phyloP scores from a whole-genome alignment of 139 green algal species.

The Chloropicon primus region DNA sequence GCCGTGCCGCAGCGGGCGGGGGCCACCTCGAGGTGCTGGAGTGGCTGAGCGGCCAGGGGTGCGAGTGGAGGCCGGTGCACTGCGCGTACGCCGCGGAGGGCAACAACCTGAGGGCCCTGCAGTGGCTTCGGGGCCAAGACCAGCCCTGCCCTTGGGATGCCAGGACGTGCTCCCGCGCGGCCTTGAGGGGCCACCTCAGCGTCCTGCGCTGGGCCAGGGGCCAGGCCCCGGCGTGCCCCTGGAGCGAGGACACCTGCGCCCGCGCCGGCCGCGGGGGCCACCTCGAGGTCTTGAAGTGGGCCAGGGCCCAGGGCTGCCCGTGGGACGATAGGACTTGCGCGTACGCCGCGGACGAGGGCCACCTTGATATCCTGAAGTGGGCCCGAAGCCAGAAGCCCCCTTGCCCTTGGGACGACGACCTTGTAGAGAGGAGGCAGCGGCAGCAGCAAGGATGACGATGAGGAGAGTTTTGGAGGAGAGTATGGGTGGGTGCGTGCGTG shows the following conservation, averaged over 20 bases:
- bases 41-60: background rate
- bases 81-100: no score
- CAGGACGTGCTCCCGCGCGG: background rate
- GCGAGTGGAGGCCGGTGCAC: no score
- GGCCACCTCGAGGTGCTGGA: background rate
- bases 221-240: background rate
- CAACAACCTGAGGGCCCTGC: background rate
- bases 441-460: background rate
- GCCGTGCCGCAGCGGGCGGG: no score
- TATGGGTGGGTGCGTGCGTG: no score
- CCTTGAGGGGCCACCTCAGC: background rate
- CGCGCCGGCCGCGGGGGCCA: background rate
- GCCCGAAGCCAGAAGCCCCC: background rate
- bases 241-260: slow-evolving; percentile 3
- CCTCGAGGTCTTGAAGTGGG: slow-evolving; percentile 1
- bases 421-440: background rate
- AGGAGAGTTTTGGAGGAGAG: no score
- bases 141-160: background rate
- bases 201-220: background rate
- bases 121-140: background rate
- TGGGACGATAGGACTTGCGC: background rate
- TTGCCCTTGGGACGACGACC: background rate
- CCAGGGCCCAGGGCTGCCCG: background rate
- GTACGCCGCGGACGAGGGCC: background rate
- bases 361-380: background rate